Conservation (phyloP, 257 asterid genomes). For the Eustoma russellianum region DNA sequence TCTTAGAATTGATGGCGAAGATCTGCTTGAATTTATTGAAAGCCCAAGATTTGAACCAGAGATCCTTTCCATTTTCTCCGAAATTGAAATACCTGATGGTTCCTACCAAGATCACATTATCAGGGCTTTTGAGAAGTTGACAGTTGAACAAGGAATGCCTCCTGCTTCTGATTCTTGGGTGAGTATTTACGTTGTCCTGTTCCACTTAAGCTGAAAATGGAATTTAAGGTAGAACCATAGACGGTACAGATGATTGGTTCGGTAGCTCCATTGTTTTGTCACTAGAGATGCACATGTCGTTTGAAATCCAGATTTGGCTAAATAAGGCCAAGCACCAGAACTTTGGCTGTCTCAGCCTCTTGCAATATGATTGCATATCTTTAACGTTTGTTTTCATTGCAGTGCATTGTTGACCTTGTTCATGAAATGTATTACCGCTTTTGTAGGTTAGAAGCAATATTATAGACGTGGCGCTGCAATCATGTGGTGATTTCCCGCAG, state of each 20-base stretch:
- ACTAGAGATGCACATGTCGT: no score
- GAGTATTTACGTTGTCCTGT: not conserved
- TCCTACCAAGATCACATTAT: conserved; percentile 47
- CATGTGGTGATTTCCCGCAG: conserved; percentile 30
- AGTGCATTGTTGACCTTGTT: no score
- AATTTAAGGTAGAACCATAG: no score
- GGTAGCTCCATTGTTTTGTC: no score
- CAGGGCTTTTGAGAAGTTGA: conserved; percentile 69
- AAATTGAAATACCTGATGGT: conserved; percentile 39
- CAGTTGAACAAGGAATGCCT: conserved; percentile 92
- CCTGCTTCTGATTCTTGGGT: conserved; percentile 95
- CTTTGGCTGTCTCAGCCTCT: no score
- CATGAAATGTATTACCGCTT: not conserved
- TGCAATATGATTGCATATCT: not conserved
- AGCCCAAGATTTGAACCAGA: conserved; percentile 57
- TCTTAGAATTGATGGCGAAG: conserved; percentile 88
- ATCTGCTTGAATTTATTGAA: conserved; percentile 56
- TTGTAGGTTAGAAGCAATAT: conserved; percentile 59
- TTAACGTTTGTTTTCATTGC: not conserved
- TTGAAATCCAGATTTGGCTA: no score
- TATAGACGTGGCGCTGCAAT: conserved; percentile 62
- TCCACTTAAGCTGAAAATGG: no score
- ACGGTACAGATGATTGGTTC: no score
- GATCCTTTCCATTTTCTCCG: conserved; percentile 41
- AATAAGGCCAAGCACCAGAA: not conserved